phyloP scores from a whole-genome alignment of 1,284 basidiomycete genomes.

The Phenoliferia sp. region DNA sequence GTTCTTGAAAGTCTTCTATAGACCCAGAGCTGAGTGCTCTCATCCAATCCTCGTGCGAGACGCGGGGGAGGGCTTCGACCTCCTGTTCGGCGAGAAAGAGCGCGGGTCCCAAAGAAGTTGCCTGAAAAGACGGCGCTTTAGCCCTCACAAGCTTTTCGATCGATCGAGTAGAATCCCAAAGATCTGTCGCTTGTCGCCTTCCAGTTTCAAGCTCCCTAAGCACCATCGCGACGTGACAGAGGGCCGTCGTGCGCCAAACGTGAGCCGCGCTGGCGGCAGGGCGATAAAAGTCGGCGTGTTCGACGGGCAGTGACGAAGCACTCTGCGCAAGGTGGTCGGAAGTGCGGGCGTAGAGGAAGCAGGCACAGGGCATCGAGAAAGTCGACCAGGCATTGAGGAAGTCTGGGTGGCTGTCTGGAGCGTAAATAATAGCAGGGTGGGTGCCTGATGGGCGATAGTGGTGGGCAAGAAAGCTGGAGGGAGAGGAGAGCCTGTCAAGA shows the following conservation, averaged over 20 bases:
- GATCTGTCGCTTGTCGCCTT: not conserved
- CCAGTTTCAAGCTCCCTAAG: conserved; percentile 12
- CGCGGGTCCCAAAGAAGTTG: conserved; percentile 28
- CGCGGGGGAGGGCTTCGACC: conserved; percentile 6
- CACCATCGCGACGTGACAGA: conserved; percentile 34
- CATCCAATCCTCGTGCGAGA: conserved; percentile 19
- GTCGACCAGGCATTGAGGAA: conserved; percentile 23
- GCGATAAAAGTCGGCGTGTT: conserved; percentile 12
- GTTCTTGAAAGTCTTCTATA: conserved; percentile 13
- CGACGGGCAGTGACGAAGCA: not conserved
- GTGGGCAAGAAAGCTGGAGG: conserved; percentile 23
- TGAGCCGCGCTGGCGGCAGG: conserved; percentile 21
- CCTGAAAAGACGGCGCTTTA: conserved; percentile 25
- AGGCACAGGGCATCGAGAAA: conserved; percentile 28
- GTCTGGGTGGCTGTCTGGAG: conserved; percentile 27
- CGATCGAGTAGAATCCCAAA: not conserved
- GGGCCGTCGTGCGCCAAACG: conserved; percentile 24
- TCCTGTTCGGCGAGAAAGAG: conserved; percentile 23
- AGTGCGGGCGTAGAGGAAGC: conserved; percentile 33
- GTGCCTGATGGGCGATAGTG: conserved; percentile 20
- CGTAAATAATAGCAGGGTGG: conserved; percentile 27
- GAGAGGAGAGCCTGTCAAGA: conserved; percentile 27
- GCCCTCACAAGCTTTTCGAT: conserved; percentile 2
- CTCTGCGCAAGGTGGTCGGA: conserved; percentile 15
- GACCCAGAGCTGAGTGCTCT: conserved; percentile 17